phyloP scores from a whole-genome alignment of 2,329 filamentous ascomycete genomes.

The Arachnopeziza araneosa region DNA sequence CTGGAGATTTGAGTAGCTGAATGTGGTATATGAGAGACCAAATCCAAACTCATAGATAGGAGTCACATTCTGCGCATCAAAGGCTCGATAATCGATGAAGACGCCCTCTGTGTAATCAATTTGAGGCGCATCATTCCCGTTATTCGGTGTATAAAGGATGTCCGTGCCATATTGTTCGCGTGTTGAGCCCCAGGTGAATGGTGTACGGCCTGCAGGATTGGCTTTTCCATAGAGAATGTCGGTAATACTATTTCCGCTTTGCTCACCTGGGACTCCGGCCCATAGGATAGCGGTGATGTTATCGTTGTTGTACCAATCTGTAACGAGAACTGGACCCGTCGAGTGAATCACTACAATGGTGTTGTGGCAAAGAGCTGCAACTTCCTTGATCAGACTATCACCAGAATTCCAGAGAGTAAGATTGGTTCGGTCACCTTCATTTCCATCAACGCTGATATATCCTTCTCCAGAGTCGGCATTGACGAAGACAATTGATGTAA shows the following conservation, averaged over 20 bases:
- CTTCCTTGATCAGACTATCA: slow-evolving; percentile 74
- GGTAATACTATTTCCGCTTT: slow-evolving; percentile 72
- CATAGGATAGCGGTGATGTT: slow-evolving; percentile 83
- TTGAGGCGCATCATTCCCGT: slow-evolving; percentile 61
- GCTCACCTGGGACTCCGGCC: slow-evolving; percentile 76
- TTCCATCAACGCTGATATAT: slow-evolving; percentile 76
- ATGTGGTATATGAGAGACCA: slow-evolving; percentile 76
- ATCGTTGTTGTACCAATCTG: slow-evolving; percentile 66
- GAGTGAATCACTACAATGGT: slow-evolving; percentile 91
- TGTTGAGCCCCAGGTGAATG: slow-evolving; percentile 72
- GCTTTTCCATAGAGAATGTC: slow-evolving; percentile 80
- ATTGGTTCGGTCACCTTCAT: slow-evolving; percentile 86
- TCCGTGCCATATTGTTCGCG: slow-evolving; percentile 42
- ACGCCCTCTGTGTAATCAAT: slow-evolving; percentile 70
- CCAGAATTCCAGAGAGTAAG: slow-evolving; percentile 83
- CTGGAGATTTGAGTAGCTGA: slow-evolving; percentile 64
- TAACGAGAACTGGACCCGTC: slow-evolving; percentile 70
- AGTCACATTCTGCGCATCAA: slow-evolving; percentile 57
- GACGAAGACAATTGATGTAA: slow-evolving; percentile 78
- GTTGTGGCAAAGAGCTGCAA: slow-evolving; percentile 74
- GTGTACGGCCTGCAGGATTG: slow-evolving; percentile 70
- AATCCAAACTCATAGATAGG: slow-evolving; percentile 79
- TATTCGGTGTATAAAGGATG: slow-evolving; percentile 52
- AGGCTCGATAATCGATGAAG: slow-evolving; percentile 76
- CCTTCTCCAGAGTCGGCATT: slow-evolving; percentile 85